Base-by-base conservation (phyloP, 495 filamentous ascomycete genomes). In the Penicillium manginii region DNA sequence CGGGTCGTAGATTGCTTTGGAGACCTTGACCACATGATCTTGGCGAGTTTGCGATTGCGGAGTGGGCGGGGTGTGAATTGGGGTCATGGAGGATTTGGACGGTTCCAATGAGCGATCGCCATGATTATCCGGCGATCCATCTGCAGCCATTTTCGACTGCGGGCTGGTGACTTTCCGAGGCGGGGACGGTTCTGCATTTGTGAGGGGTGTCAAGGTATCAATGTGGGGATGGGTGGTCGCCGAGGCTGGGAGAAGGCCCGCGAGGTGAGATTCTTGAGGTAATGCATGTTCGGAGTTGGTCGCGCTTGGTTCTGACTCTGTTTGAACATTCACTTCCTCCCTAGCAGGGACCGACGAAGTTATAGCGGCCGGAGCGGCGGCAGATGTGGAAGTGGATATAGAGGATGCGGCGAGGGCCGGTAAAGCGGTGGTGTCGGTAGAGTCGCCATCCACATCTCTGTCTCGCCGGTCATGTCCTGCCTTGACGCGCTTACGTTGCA, bases 161-260 rank as follows among this genome's bases (percentile, higher is more conserved):
- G 85, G 86, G 65, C 81, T 86, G 33, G 76, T 72, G 26, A 68
- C 68, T 71, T 87, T 85, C 65, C 74, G 75, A 42, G 85, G 82
- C 32, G 88, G 84, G n/a, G 92, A 92, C 31, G 88, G 91, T 61
- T 90, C 91, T 64, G 79, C 72, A 60, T 84, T 87, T 22, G 91
- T 93, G 59, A 93, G 81, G 46, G 92, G 91, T 18, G 92, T 96
- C 40, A 91, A 71, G 58, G 80, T 84, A 62, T 81, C 85, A 56
- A 82, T 69, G 60, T 79, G 71, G 35, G 73, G 64, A 60, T 77
- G 80, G 57, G 83, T 71, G 35, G 77, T 68, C 64, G 80, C 78
- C 50, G 80, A 72, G 19, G 49, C 32, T 12, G 53, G 18, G n/a
- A 53, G 49, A 43, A 49, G 45, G 29, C 55, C 21, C 21, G 22